Conservation (phyloP, 805 yeast genomes). For the Yarrowia keelungensis region DNA sequence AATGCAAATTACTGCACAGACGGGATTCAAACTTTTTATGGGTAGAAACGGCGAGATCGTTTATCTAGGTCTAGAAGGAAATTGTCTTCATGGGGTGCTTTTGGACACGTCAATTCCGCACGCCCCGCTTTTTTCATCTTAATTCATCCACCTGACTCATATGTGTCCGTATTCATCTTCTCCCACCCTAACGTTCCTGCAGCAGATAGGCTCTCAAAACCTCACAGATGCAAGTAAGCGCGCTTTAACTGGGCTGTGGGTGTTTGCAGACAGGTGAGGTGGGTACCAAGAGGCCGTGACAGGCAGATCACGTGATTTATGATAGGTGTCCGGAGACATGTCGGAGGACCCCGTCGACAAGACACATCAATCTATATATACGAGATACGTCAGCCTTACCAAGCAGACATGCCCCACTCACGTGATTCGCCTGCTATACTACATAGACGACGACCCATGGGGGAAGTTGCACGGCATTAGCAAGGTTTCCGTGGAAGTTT, state of each 20-base stretch:
- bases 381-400: not conserved
- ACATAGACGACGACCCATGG: not conserved
- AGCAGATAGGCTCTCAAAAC: constrained; percentile 9
- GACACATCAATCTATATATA: not conserved
- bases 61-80: too few species aligned
- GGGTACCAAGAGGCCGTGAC: not conserved
- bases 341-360: not conserved
- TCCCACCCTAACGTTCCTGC: constrained; percentile 16
- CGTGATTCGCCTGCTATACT: not conserved
- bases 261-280: not conserved
- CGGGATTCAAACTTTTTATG: not conserved
- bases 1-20: not conserved
- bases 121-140: too few species aligned
- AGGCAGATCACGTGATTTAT: not conserved
- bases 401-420: not conserved
- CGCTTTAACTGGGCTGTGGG: constrained; percentile 21
- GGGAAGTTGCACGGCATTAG: not conserved
- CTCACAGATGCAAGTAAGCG: constrained; percentile 19
- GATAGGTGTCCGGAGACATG: not conserved
- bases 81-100: too few species aligned
- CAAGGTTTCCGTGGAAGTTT: constrained; percentile 25
- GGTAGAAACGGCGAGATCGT: not conserved
- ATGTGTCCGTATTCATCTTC: not conserved
- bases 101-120: too few species aligned
- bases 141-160: too few species aligned